Percentiles rank a stretch among this genome's conserved stretches.
These are phyloP conservation scores for Brachypodium distachyon DNA, from an alignment of 202 grass and related monocot genomes.

Conservation along the genomic window DNA sequence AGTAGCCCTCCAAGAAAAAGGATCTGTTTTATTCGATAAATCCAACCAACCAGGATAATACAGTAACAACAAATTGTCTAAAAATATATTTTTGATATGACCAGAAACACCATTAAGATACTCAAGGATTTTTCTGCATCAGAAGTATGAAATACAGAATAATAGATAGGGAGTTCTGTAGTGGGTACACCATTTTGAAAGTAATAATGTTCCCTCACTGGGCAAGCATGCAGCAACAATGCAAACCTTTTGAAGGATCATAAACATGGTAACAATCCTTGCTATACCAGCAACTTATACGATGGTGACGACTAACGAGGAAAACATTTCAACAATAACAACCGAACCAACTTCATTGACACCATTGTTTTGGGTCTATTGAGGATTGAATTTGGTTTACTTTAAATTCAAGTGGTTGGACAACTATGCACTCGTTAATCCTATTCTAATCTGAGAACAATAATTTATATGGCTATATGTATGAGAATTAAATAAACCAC, in stretches of 20 bases:
- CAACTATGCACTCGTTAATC: background rate
- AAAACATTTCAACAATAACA: background rate
- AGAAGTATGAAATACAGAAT: background rate
- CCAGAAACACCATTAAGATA: too few species aligned
- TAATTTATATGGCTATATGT: background rate
- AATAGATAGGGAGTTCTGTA: background rate
- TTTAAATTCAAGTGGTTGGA: background rate
- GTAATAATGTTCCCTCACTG: background rate
- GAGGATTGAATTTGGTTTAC: background rate
- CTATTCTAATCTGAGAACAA: background rate
- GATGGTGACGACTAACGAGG: background rate
- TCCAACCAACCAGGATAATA: background rate
- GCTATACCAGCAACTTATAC: background rate
- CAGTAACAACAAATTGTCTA: background rate
- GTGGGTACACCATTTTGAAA: background rate
- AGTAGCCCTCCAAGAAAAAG: background rate
- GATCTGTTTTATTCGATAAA: background rate
- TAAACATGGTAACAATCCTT: background rate
- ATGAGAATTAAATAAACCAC: constrained; percentile 1
- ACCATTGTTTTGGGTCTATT: background rate
- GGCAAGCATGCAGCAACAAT: too few species aligned
- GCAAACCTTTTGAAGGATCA: background rate
- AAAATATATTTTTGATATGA: too few species aligned
- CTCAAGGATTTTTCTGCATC: background rate
- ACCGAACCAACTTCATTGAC: background rate